Conservation (phyloP, 2,329 filamentous ascomycete genomes). For the Phaeoacremonium minimum region DNA sequence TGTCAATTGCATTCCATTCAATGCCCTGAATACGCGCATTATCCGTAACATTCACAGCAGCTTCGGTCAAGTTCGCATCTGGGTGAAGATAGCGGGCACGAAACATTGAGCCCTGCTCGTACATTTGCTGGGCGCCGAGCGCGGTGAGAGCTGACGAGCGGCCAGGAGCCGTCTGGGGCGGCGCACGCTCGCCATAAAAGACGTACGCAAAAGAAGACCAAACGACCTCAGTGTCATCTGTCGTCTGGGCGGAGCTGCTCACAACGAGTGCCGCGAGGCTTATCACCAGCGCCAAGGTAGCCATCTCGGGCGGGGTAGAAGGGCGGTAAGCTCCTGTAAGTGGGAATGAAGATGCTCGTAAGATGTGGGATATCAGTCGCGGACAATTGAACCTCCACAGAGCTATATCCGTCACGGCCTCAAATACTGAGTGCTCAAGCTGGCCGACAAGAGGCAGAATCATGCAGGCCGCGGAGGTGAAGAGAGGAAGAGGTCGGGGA, state of each 20-base stretch:
- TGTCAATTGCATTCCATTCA: constrained; percentile 39
- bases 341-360: too few species aligned
- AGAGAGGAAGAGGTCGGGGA: too few species aligned
- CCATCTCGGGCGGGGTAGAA: too few species aligned
- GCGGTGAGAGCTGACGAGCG: constrained; percentile 37
- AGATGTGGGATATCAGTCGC: too few species aligned
- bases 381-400: too few species aligned
- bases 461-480: too few species aligned
- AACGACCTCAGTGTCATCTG: constrained; percentile 30
- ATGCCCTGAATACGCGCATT: constrained; percentile 37
- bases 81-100: constrained; percentile 42
- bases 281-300: constrained; percentile 11
- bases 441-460: too few species aligned
- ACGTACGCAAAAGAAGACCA: constrained; percentile 46
- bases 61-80: constrained; percentile 14
- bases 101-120: constrained; percentile 41
- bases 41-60: constrained; percentile 17
- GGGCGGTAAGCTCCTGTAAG: too few species aligned
- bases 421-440: too few species aligned
- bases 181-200: constrained; percentile 50
- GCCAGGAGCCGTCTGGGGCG: constrained; percentile 21
- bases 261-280: constrained; percentile 16
- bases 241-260: constrained; percentile 22
- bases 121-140: constrained; percentile 48
- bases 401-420: too few species aligned